These are phyloP conservation scores for Ophiognomonia clavigignenti-juglandacearum DNA, from an alignment of 2,329 filamentous ascomycete species.

Conservation along the genomic window DNA sequence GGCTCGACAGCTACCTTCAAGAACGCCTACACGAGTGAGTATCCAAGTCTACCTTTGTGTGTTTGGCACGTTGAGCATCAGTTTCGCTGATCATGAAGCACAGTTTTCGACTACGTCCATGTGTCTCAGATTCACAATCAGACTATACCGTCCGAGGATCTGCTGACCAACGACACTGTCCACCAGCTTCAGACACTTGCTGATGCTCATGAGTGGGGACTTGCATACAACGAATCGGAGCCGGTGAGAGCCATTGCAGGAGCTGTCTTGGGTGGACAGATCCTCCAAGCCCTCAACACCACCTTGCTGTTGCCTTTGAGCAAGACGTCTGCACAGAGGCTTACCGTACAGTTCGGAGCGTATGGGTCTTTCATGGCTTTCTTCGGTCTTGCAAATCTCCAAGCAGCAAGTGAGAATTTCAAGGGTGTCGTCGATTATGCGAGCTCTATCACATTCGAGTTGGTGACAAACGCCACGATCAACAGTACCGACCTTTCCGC, in stretches of 20 bases:
- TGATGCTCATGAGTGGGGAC: constrained; percentile 73
- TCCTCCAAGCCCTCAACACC: constrained; percentile 47
- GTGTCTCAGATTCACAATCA: constrained; percentile 57
- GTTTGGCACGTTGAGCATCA: not conserved
- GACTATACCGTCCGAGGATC: constrained; percentile 50
- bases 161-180: constrained; percentile 57
- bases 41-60: not conserved
- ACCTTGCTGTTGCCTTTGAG: constrained; percentile 37
- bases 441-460: constrained; percentile 74
- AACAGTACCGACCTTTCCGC: constrained; percentile 30
- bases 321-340: constrained; percentile 28
- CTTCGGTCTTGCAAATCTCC: constrained; percentile 54
- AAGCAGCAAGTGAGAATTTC: constrained; percentile 55
- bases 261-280: constrained; percentile 50
- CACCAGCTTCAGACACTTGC: constrained; percentile 67
- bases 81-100: constrained; percentile 2
- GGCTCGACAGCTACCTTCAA: constrained; percentile 45
- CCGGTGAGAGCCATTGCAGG: constrained; percentile 54
- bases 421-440: constrained; percentile 79
- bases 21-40: constrained; percentile 58
- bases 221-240: constrained; percentile 77
- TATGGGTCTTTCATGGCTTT: constrained; percentile 60
- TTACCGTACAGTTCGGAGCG: constrained; percentile 55
- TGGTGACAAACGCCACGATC: constrained; percentile 51
- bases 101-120: constrained; percentile 57